Evolutionary conservation across 2,329 filamentous ascomycete genomes (phyloP), one percentile per base, ranked within the genome.

Genomic region (Hymenoscyphus infarciens): DNA sequence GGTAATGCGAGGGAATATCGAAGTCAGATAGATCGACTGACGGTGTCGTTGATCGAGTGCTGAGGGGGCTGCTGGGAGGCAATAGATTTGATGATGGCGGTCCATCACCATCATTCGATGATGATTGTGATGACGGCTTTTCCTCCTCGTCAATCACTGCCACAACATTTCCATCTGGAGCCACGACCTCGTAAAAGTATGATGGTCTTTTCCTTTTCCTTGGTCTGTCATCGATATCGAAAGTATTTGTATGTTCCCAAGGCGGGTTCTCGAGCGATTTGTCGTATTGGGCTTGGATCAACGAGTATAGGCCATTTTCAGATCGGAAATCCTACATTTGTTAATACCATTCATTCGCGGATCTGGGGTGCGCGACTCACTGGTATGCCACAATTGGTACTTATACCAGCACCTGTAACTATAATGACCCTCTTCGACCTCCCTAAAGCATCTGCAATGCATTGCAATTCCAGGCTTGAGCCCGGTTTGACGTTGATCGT

Each of bases 341-440:
- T 49, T 25, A 49, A 11, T 49, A 54, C 29, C 11, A 29, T 11
- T 3, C 53, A 22, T 8, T 3, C 8, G 25, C 16, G 11, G 15
- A 33, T 55, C 5, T 19, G 39, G 56, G 25, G 16, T 15, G 38
- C 29, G 52, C 13, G 8, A 74, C 82, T 71, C 78, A 90, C 88
- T 58, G 88, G 88, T 72, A 91, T 91, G 61, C 88, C 88, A 66
- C 87, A 90, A 73, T 90, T 91, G 58, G 88, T 91, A 72, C 87
- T 89, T 72, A 91, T 91, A 59, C 88, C 88, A 57, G 88, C 88
- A 57, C 88, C 88, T 0, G 88, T 91, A 35, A 91, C 80, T 22
- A 91, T 84, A 8, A 91, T 81, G n/a, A 90, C 81, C 73, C 89
- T 90, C 65, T 82, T 83, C 11, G 88, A 83, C 72, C 86, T 87